Conservation (phyloP, 495 filamentous ascomycete genomes). For the Lasiosphaeris hirsuta region DNA sequence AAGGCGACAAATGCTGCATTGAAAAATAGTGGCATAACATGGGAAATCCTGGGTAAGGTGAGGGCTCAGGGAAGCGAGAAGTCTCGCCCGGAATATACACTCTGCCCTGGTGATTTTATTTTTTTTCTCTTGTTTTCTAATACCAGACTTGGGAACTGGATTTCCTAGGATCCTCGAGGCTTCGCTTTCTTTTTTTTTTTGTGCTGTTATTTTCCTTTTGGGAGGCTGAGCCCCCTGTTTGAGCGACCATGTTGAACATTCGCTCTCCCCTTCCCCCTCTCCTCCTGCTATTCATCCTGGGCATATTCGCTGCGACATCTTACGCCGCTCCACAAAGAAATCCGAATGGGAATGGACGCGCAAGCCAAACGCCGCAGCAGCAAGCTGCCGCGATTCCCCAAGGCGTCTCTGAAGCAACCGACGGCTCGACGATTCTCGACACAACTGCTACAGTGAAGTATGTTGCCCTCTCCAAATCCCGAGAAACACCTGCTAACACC, state of each 20-base stretch:
- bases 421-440: constrained; percentile 48
- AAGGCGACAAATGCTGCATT: not conserved
- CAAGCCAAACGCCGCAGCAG: constrained; percentile 31
- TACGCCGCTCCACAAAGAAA: constrained; percentile 28
- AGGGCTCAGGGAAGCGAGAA: not conserved
- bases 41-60: not conserved
- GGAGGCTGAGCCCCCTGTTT: no score
- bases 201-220: constrained; percentile 12
- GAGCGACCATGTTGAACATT: constrained; percentile 32
- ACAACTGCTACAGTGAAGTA: constrained; percentile 47
- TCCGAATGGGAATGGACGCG: constrained; percentile 12
- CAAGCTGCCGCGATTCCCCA: constrained; percentile 36
- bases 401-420: constrained; percentile 38
- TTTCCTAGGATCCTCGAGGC: not conserved
- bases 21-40: not conserved
- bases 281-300: constrained; percentile 13
- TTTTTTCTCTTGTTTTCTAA: constrained; percentile 5
- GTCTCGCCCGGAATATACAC: not conserved
- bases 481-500: not conserved
- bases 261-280: constrained; percentile 21
- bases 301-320: constrained; percentile 13
- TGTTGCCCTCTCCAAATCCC: constrained; percentile 2
- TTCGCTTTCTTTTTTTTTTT: constrained; percentile 1
- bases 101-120: constrained; percentile 14
- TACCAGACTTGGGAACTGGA: not conserved